Conservation (phyloP, 2,329 filamentous ascomycete species). For the Sporothrix pallida region DNA sequence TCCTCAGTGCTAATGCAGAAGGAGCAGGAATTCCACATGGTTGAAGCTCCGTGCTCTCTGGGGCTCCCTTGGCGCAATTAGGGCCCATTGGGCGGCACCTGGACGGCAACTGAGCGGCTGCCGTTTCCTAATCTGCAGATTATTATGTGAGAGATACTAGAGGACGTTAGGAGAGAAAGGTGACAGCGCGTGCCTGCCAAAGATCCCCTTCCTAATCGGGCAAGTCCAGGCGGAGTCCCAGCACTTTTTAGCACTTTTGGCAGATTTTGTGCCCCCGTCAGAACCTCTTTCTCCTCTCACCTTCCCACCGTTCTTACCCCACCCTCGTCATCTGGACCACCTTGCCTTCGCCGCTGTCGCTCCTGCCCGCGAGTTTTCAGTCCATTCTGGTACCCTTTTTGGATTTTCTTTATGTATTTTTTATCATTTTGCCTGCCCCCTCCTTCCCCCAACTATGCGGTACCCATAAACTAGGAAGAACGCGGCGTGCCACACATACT, state of each 20-base stretch:
- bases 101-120: conserved; percentile 3
- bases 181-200: not conserved
- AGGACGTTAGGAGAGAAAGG: not conserved
- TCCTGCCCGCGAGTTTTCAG: conserved; percentile 5
- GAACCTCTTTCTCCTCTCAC: conserved; percentile 9
- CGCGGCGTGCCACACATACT: conserved; percentile 17
- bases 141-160: not conserved
- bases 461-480: not conserved
- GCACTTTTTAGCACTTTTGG: conserved; percentile 11
- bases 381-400: not conserved
- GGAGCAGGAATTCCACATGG: not conserved
- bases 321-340: conserved; percentile 19
- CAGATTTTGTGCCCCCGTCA: not conserved
- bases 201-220: conserved; percentile 22
- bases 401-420: not conserved
- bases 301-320: conserved; percentile 3
- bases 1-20: not conserved
- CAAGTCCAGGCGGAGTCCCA: conserved; percentile 28
- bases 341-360: conserved; percentile 27
- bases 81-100: not conserved
- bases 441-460: not conserved
- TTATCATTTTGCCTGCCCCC: conserved; percentile 8
- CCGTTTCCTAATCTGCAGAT: conserved; percentile 15
- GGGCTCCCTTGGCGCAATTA: not conserved
- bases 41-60: not conserved